Base-by-base conservation (phyloP, 495 filamentous ascomycete genomes). In the Penicillium lividum region DNA sequence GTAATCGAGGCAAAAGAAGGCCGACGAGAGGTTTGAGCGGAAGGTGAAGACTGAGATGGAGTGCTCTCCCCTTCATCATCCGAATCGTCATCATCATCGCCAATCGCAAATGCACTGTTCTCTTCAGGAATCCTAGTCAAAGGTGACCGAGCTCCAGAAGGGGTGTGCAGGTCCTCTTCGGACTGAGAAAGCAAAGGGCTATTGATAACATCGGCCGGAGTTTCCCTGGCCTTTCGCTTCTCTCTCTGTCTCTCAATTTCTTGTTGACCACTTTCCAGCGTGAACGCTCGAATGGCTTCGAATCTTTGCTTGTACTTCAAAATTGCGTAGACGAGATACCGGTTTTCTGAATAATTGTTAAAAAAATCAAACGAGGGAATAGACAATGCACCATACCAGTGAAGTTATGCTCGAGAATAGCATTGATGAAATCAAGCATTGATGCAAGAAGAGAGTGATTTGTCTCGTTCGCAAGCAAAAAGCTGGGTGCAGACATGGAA, bases 401-500 rank as follows among this genome's bases (percentile, higher is more conserved):
- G 63, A 92, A 96, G 68, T 97, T 88, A 70, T 97, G 90, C 75
- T 99, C 94, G 36, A 98, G 79, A 30, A 97, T 88, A 3, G 92
- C 84, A 67, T 96, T 98, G 68, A 99, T 87, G 3, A 91, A 90
- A 68, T 96, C 92, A 11, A 99, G 79, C 33, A 99, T 73, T 0
- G 93, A 92, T 18, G 84, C 82, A 28, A 99, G 78, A 29, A 97
- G 82, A 33, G 76, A 73, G 57, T 99, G 90, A 57, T 99, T 99
- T 13, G 83, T 90, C 58, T 99, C 95, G 65, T 98, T 99, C 5
- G 92, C 90, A 22, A 99, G 76, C n/a, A 99, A 76, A 71, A 98
- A 99, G 28, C 86, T 89, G 1, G 95, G 95, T 1, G 94, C 89
- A 7, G 94, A 96, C 91, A 98, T 96, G 2, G 89, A 94, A 16